Evolutionary conservation across 2,329 filamentous ascomycete genomes (phyloP).

Genomic region (Aspergillus sp.): DNA sequence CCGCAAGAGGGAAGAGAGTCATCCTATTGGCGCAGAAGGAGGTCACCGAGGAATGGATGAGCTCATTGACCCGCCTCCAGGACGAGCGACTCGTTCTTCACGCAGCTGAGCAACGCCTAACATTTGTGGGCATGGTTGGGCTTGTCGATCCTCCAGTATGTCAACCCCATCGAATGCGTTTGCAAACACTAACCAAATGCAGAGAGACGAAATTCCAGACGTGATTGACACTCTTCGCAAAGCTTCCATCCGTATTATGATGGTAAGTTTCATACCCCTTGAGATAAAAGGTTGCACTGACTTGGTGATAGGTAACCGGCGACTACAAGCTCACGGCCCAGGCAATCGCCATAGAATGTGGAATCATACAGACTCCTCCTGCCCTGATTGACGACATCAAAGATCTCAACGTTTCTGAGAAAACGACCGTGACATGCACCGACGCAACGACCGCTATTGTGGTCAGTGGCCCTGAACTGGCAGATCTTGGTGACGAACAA

Average conservation of each 20-base stretch:
- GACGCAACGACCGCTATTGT: conserved; percentile 52
- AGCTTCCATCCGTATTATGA: conserved; percentile 73
- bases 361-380: conserved; percentile 57
- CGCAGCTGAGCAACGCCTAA: conserved; percentile 36
- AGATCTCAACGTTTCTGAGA: conserved; percentile 43
- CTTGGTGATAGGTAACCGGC: conserved; percentile 59
- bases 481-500: conserved; percentile 64
- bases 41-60: neutral
- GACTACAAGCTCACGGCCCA: conserved; percentile 74
- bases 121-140: conserved; percentile 56
- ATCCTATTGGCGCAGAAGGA: conserved; percentile 64
- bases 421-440: conserved; percentile 13
- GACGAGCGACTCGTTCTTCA: conserved; percentile 35
- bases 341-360: conserved; percentile 70
- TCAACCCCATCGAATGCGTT: neutral
- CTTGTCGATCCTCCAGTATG: conserved; percentile 58
- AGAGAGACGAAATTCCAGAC: conserved; percentile 57
- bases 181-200: neutral
- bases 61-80: neutral
- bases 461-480: conserved; percentile 64
- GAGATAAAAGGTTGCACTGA: neutral
- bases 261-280: conserved; percentile 50
- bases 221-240: conserved; percentile 63
- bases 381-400: conserved; percentile 53
- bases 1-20: conserved; percentile 65